These are phyloP conservation scores for Angomonas ambiguus DNA, from an alignment of 208 protist species.

Conservation along the genomic window DNA sequence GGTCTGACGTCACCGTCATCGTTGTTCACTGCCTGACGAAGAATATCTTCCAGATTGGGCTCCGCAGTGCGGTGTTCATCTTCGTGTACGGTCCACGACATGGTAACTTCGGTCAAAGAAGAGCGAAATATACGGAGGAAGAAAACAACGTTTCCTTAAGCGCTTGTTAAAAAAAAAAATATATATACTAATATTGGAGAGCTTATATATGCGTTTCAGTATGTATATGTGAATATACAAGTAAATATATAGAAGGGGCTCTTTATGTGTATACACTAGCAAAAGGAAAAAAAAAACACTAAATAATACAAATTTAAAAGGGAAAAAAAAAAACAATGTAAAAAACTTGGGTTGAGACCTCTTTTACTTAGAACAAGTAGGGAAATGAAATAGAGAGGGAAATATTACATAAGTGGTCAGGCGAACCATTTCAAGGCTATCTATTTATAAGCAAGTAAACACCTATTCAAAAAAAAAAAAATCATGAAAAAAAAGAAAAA, in stretches of 20 bases:
- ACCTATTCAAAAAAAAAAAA: background rate
- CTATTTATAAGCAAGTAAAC: background rate
- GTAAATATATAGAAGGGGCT: background rate
- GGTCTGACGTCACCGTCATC: conserved; percentile 23
- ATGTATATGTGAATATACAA: background rate
- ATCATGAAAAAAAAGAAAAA: conserved; percentile 14
- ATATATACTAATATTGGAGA: too few species aligned
- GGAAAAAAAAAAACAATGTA: background rate
- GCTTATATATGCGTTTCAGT: background rate
- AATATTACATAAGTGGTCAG: background rate
- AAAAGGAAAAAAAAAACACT: conserved; percentile 1
- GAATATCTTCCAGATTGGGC: conserved; percentile 40
- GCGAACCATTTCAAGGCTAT: background rate
- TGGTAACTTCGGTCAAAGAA: conserved; percentile 7
- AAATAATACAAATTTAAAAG: background rate
- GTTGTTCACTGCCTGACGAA: conserved; percentile 33
- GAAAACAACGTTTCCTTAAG: too few species aligned
- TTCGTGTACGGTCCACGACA: conserved; percentile 86
- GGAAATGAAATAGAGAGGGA: background rate
- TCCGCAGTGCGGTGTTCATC: conserved; percentile 67
- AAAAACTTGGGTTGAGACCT: background rate
- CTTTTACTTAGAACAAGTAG: background rate
- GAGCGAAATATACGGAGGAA: background rate
- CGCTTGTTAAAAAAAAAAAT: too few species aligned
- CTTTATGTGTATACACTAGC: background rate